Conservation (phyloP, 2,329 filamentous ascomycete species). For the Truncatella angustata region DNA sequence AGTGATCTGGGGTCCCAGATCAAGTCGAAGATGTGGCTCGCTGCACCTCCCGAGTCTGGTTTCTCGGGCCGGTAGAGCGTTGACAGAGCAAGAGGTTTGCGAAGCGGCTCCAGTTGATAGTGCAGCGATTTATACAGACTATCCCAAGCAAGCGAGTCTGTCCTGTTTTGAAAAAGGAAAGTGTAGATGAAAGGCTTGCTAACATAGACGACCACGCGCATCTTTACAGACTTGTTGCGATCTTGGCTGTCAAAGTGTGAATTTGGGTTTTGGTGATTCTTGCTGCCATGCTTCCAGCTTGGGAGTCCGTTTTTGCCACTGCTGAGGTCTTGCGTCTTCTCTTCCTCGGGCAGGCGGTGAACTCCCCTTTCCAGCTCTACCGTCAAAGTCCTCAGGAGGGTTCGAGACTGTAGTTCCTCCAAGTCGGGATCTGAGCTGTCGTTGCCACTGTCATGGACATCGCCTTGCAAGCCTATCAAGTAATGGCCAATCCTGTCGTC, state of each 20-base stretch:
- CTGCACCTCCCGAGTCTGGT: constrained; percentile 34
- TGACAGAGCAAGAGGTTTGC: constrained; percentile 54
- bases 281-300: constrained; percentile 14
- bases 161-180: constrained; percentile 66
- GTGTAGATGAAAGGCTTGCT: constrained; percentile 75
- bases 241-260: constrained; percentile 45
- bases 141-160: constrained; percentile 56
- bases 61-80: constrained; percentile 56
- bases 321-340: constrained; percentile 44
- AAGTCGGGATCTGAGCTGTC: constrained; percentile 21
- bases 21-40: constrained; percentile 56
- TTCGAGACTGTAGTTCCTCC: constrained; percentile 49
- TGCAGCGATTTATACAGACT: constrained; percentile 59
- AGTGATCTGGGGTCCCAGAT: constrained; percentile 58
- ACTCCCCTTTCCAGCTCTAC: constrained; percentile 56
- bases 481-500: constrained; percentile 45
- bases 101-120: constrained; percentile 57
- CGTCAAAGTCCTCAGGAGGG: constrained; percentile 63
- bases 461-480: constrained; percentile 66
- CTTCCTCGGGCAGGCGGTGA: constrained; percentile 38
- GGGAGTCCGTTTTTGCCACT: constrained; percentile 33
- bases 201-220: constrained; percentile 72
- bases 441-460: constrained; percentile 49
- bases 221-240: constrained; percentile 51
- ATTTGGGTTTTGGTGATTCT: constrained; percentile 17